These are phyloP conservation scores for Microcyclosporella mali DNA, from an alignment of 2,329 filamentous ascomycete species.

Conservation along the genomic window DNA sequence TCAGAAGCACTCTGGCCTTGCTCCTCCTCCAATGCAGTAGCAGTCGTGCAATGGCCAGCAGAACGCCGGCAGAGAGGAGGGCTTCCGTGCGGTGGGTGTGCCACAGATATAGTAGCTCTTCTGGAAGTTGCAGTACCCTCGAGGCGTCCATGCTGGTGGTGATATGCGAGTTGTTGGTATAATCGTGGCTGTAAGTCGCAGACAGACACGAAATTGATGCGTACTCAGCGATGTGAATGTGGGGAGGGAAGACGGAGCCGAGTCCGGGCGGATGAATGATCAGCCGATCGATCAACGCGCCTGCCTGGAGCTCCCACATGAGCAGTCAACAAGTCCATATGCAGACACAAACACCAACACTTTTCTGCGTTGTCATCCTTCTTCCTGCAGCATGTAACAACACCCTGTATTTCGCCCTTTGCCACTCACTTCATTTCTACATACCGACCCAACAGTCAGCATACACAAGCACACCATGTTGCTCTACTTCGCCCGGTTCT, in stretches of 20 bases:
- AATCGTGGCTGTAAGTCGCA: neutral
- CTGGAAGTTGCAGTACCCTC: conserved; percentile 17
- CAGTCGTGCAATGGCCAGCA: conserved; percentile 25
- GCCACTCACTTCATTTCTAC: too few species aligned
- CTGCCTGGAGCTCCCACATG: neutral
- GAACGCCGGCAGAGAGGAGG: conserved; percentile 26
- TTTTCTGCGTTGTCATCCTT: too few species aligned
- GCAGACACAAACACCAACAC: too few species aligned
- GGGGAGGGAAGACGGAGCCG: too few species aligned
- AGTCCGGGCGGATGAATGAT: too few species aligned
- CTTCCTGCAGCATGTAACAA: too few species aligned
- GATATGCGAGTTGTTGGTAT: neutral
- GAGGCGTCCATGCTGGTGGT: conserved; percentile 11
- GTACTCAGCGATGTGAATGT: neutral
- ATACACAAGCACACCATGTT: conserved; percentile 5
- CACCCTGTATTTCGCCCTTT: too few species aligned
- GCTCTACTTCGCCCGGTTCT: conserved; percentile 1
- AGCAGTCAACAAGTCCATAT: too few species aligned
- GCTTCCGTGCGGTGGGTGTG: conserved; percentile 27
- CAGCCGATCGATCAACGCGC: neutral
- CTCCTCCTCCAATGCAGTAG: conserved; percentile 22
- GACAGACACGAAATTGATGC: neutral
- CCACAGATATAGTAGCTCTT: conserved; percentile 30
- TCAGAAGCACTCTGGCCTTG: conserved; percentile 16
- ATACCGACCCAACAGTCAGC: neutral